A percentile compares a stretch with the other conserved stretches of the same genome.
Conservation (phyloP, 1,139 yeast genomes). For the Pichia sp. region DNA sequence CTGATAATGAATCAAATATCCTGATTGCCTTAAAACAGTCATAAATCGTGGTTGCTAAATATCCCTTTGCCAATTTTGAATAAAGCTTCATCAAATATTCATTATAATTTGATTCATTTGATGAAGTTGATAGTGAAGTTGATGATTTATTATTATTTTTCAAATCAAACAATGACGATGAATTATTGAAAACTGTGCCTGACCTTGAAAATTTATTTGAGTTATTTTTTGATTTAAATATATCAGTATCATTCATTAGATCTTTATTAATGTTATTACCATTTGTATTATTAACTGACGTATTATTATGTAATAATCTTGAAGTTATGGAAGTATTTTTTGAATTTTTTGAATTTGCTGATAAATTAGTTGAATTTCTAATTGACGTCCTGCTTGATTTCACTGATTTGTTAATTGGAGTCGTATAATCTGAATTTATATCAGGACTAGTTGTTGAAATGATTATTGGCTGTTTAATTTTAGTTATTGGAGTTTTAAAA, state of each 20-base stretch:
- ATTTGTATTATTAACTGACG: neutral
- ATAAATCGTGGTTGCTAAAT: conserved; percentile 56
- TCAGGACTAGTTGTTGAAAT: conserved; percentile 11
- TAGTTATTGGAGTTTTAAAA: conserved; percentile 18
- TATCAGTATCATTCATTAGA: neutral
- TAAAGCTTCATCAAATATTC: conserved; percentile 46
- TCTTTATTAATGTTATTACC: neutral
- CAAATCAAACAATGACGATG: neutral
- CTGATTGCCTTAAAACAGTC: conserved; percentile 81
- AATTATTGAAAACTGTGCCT: neutral
- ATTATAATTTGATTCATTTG: conserved; percentile 7
- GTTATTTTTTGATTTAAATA: neutral
- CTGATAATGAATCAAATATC: conserved; percentile 56
- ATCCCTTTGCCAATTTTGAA: conserved; percentile 58
- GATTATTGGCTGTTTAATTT: neutral
- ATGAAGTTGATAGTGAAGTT: neutral
- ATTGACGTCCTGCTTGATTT: neutral
- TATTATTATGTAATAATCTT: conserved; percentile 10
- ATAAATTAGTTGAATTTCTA: neutral
- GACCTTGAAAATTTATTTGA: neutral
- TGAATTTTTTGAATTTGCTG: neutral
- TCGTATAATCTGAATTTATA: neutral
- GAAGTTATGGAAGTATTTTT: conserved; percentile 11
- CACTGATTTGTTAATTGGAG: conserved; percentile 7
- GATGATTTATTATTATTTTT: neutral